These are phyloP conservation scores for Rhizopogon vulgaris DNA, from an alignment of 768 basidiomycete genomes.

Conservation along the genomic window DNA sequence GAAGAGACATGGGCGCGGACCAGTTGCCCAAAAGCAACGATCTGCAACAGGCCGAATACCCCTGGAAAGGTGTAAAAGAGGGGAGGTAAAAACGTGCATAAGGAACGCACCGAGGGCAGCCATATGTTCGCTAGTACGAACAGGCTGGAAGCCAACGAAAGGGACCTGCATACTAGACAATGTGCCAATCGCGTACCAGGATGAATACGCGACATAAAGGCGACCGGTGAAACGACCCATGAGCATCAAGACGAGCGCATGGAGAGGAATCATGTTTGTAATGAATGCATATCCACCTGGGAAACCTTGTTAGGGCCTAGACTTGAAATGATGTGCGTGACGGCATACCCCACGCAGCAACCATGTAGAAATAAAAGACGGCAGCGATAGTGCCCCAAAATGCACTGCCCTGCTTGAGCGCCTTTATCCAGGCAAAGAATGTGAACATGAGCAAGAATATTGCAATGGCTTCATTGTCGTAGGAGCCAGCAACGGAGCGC, in stretches of 20 bases:
- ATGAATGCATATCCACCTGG: conserved; percentile 97
- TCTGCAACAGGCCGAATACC: conserved; percentile 94
- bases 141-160: conserved; percentile 99
- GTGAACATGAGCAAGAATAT: conserved; percentile 99
- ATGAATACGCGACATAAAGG: conserved; percentile 91
- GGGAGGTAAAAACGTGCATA: conserved; percentile 4
- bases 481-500: conserved; percentile 96
- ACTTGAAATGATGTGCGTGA: neutral
- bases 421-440: conserved; percentile 95
- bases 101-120: conserved; percentile 72
- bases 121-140: conserved; percentile 97
- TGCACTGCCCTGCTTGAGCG: conserved; percentile 89
- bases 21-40: conserved; percentile 88
- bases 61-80: conserved; percentile 35
- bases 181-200: conserved; percentile 98
- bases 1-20: conserved; percentile 86
- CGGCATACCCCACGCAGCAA: conserved; percentile 94
- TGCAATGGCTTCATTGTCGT: conserved; percentile 99
- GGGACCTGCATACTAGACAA: conserved; percentile 98
- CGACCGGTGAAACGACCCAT: conserved; percentile 95
- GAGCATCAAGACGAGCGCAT: conserved; percentile 87
- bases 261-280: conserved; percentile 99
- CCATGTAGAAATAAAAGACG: conserved; percentile 99
- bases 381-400: conserved; percentile 88
- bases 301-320: neutral